phyloP scores from a whole-genome alignment of 805 yeast species.

The Saccharomycopsis fermentans region DNA sequence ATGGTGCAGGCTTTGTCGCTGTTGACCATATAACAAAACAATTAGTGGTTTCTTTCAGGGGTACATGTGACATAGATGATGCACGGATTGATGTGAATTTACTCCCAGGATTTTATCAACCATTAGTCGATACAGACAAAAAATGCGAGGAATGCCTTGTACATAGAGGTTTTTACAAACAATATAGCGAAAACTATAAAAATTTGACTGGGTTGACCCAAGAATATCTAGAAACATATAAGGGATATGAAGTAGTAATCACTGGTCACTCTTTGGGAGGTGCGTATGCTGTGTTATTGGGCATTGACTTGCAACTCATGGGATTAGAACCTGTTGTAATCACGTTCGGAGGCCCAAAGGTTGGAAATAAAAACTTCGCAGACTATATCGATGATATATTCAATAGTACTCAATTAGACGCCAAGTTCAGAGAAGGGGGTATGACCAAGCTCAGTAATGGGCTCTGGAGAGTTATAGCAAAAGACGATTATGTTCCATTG shows the following conservation, averaged over 20 bases:
- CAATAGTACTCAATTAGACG: slow-evolving; percentile 27
- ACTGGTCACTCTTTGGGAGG: slow-evolving; percentile 76
- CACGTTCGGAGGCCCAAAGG: slow-evolving; percentile 54
- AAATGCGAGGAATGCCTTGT: slow-evolving; percentile 45
- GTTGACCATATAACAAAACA: slow-evolving; percentile 35
- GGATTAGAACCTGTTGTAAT: slow-evolving; percentile 47
- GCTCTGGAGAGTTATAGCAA: slow-evolving; percentile 46
- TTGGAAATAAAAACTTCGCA: slow-evolving; percentile 45
- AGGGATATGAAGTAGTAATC: slow-evolving; percentile 41
- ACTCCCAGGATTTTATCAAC: slow-evolving; percentile 21
- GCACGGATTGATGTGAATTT: slow-evolving; percentile 51
- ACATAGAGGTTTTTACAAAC: slow-evolving; percentile 54
- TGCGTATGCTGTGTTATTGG: slow-evolving; percentile 54
- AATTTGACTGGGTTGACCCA: slow-evolving; percentile 23
- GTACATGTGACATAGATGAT: slow-evolving; percentile 51
- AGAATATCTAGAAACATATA: slow-evolving; percentile 28
- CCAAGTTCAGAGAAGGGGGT: slow-evolving; percentile 20
- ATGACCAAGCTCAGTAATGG: slow-evolving; percentile 27
- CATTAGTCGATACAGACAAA: slow-evolving; percentile 20
- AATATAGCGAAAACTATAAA: slow-evolving; percentile 33
- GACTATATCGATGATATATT: slow-evolving; percentile 44
- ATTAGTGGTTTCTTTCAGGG: slow-evolving; percentile 48
- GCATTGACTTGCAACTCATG: slow-evolving; percentile 45
- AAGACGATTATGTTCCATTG: slow-evolving; percentile 47
- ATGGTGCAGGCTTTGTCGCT: slow-evolving; percentile 46